phyloP scores from a whole-genome alignment of 257 asterid genomes.

The Paulownia fortunei region DNA sequence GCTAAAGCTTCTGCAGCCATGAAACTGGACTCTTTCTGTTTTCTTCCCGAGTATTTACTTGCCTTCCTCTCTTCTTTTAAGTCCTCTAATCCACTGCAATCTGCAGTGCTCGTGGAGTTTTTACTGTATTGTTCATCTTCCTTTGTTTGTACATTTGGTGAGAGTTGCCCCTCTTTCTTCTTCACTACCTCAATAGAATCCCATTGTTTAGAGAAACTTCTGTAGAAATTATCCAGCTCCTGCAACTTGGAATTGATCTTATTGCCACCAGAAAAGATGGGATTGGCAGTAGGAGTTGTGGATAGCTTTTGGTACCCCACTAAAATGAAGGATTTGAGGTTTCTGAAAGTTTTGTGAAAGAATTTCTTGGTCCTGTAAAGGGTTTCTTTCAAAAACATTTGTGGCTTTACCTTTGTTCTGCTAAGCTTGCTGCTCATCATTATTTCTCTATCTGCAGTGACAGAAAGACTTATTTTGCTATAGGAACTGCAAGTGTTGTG shows the following conservation, averaged over 20 bases:
- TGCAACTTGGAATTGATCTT: slow-evolving; percentile 33
- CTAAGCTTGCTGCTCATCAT: slow-evolving; percentile 43
- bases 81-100: slow-evolving; percentile 34
- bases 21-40: slow-evolving; percentile 29
- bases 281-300: slow-evolving; percentile 36
- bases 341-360: slow-evolving; percentile 47
- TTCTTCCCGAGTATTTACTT: slow-evolving; percentile 17
- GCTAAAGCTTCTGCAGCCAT: slow-evolving; percentile 48
- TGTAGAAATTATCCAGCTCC: slow-evolving; percentile 47
- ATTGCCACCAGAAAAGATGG: slow-evolving; percentile 34
- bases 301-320: slow-evolving; percentile 50
- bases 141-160: slow-evolving; percentile 32
- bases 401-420: slow-evolving; percentile 42
- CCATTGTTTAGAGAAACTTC: slow-evolving; percentile 48
- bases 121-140: slow-evolving; percentile 39
- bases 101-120: slow-evolving; percentile 36
- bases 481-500: not conserved
- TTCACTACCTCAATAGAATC: slow-evolving; percentile 23
- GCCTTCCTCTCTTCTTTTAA: slow-evolving; percentile 43
- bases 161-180: slow-evolving; percentile 31
- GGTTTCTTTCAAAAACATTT: slow-evolving; percentile 59
- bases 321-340: slow-evolving; percentile 53
- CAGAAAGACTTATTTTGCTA: slow-evolving; percentile 19
- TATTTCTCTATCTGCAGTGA: slow-evolving; percentile 30
- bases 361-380: slow-evolving; percentile 56